These are phyloP conservation scores for Sonneratia alba DNA, from an alignment of 345 rosid species.

Conservation along the genomic window DNA sequence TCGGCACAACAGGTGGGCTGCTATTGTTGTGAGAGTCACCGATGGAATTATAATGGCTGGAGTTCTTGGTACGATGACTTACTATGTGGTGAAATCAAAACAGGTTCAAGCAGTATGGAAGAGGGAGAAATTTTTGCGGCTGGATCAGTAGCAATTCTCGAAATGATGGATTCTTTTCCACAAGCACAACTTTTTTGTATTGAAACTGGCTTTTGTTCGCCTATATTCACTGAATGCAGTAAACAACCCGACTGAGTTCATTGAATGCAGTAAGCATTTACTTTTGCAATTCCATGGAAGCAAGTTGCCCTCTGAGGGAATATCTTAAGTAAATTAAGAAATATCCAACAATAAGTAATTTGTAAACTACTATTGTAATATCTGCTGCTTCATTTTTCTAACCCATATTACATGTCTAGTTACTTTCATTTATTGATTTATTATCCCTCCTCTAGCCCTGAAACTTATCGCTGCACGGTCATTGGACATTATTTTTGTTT, in stretches of 20 bases:
- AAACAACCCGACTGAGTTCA: not conserved
- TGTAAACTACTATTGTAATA: not conserved
- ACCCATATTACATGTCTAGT: not conserved
- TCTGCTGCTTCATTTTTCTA: conserved; percentile 2
- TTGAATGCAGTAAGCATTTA: not conserved
- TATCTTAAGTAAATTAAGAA: not conserved
- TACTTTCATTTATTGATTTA: not conserved
- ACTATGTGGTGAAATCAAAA: conserved; percentile 55
- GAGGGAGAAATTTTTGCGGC: conserved; percentile 26
- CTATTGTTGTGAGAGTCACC: conserved; percentile 52
- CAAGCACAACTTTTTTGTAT: not conserved
- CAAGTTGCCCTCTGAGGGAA: not conserved
- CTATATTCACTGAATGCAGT: conserved; percentile 2
- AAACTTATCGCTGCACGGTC: not conserved
- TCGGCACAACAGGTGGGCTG: conserved; percentile 57
- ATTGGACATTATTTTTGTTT: not conserved
- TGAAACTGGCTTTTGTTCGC: conserved; percentile 3
- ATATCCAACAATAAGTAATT: not conserved
- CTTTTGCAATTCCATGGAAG: not conserved
- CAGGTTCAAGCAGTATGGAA: conserved; percentile 40
- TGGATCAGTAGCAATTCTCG: not conserved
- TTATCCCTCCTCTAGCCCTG: not conserved
- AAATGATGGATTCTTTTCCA: not conserved
- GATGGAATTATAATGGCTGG: conserved; percentile 69
- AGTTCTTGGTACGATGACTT: conserved; percentile 67